Percentiles rank a stretch among this genome's conserved stretches.
Evolutionary conservation across 202 grass and related monocot genomes (phyloP).

Genomic region (Zoysia matrella): DNA sequence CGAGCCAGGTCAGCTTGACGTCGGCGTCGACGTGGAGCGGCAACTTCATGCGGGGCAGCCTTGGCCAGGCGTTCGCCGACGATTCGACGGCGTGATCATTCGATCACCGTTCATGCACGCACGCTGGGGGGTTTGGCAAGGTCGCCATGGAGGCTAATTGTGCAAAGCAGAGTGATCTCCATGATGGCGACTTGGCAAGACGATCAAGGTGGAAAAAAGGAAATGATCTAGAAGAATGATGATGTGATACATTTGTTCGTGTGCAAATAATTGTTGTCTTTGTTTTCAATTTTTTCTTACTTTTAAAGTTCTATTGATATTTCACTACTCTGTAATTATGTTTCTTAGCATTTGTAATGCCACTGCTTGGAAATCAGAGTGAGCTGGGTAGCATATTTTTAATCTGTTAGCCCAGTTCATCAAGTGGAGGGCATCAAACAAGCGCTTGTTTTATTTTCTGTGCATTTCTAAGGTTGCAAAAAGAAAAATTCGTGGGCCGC

Average conservation of each 20-base stretch:
- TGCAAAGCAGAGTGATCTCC: constrained; percentile 24
- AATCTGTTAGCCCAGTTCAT: no score
- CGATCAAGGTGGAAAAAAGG: background rate
- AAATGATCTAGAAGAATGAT: background rate
- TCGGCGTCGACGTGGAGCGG: constrained; percentile 59
- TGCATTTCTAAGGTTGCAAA: no score
- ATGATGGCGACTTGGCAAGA: background rate
- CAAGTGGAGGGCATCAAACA: no score
- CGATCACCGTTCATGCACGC: no score
- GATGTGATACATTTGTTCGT: background rate
- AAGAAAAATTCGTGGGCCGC: no score
- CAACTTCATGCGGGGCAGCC: constrained; percentile 14
- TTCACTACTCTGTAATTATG: constrained; percentile 7
- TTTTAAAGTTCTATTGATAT: no score
- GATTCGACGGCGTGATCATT: constrained; percentile 1
- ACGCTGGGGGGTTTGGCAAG: background rate
- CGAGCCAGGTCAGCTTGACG: constrained; percentile 53
- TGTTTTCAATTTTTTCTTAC: no score
- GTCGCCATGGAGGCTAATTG: constrained; percentile 9
- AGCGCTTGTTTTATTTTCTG: no score
- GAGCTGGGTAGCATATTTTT: no score
- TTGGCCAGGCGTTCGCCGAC: background rate
- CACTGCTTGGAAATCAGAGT: no score
- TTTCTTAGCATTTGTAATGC: background rate
- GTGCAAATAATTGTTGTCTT: background rate